phyloP scores from a whole-genome alignment of 176 grass and related monocot species.

The Thinopyrum elongatum region DNA sequence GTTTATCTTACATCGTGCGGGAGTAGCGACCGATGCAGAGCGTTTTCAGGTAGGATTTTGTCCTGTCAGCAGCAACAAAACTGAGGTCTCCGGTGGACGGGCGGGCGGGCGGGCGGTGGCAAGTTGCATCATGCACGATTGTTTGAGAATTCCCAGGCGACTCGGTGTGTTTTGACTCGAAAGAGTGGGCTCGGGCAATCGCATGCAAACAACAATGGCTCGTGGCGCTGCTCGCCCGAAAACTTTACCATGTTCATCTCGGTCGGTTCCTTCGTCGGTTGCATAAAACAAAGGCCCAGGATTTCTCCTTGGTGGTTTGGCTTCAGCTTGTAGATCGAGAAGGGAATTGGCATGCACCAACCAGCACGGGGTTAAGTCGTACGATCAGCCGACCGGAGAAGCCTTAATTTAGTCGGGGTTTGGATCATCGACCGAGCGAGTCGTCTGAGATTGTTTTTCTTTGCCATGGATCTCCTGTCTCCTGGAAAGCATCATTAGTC shows the following conservation, averaged over 20 bases:
- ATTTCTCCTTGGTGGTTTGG: background rate
- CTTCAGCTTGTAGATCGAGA: background rate
- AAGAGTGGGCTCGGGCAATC: constrained; percentile 37
- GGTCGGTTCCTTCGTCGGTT: constrained; percentile 12
- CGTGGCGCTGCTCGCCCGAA: background rate
- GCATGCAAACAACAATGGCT: constrained; percentile 49
- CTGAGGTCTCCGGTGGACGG: background rate
- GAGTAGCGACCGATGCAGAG: constrained; percentile 17
- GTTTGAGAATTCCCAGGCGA: constrained; percentile 52
- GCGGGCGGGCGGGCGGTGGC: background rate
- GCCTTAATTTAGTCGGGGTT: background rate
- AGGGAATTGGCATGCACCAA: background rate
- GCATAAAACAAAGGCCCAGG: constrained; percentile 17
- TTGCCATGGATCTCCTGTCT: constrained; percentile 28
- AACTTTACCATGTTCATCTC: background rate
- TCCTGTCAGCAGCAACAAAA: constrained; percentile 1
- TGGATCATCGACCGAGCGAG: constrained; percentile 10
- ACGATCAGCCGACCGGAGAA: constrained; percentile 12
- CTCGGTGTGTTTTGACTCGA: constrained; percentile 68
- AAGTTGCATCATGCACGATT: constrained; percentile 13
- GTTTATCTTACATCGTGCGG: background rate
- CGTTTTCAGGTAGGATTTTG: constrained; percentile 44
- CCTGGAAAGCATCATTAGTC: background rate
- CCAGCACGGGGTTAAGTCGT: background rate
- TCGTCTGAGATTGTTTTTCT: background rate